Evolutionary conservation across 441 rosid genomes (phyloP), one percentile per base, ranked within the genome.

Genomic region (Bocquillonia castaneifolia): DNA sequence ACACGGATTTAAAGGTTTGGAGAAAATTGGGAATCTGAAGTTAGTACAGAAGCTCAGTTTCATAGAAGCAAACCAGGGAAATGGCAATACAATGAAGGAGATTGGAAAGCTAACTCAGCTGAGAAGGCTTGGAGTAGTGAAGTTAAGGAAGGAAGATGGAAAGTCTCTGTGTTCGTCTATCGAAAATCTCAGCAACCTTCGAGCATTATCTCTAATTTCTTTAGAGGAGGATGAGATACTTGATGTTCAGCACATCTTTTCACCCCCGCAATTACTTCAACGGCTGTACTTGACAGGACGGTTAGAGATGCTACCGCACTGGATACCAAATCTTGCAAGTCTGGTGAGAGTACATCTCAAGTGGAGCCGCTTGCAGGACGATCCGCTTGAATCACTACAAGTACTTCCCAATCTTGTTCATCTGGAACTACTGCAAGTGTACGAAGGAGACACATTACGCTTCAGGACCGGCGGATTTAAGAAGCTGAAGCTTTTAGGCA

Each of bases 31-130:
- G 56, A 1, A 40, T 66, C 45, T 79, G 26, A 61, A 59, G 48
- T 70, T 69, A 59, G n/a, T 83, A 2, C 83, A 83, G 44, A 83
- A 81, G 71, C 79, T 83, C 6, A 70, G 72, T 36, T 69, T 73
- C 32, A 2, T 83, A 10, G 76, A 71, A 45, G 84, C 78, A 68
- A 71, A 76, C 50, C 72, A 60, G 31, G 70, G 73, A 9, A 47
- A 63, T 8, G 34, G 18, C 73, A 39, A 74, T 7, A 12, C 77
- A 20, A n/a, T n/a, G n/a, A n/a, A n/a, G 61, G 81, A 80, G 39
- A 34, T 83, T 6, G 84, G 79, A 36, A 80, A 58, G 39, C 48
- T 83, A 26, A 70, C 28, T 3, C 79, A 75, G 44, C 68, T 80
- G 58, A 81, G 78, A 52, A 70, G 81, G 55, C 36, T 83, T 22